Conservation (phyloP, 2,329 filamentous ascomycete genomes). For the Trichoderma semiorbis region DNA sequence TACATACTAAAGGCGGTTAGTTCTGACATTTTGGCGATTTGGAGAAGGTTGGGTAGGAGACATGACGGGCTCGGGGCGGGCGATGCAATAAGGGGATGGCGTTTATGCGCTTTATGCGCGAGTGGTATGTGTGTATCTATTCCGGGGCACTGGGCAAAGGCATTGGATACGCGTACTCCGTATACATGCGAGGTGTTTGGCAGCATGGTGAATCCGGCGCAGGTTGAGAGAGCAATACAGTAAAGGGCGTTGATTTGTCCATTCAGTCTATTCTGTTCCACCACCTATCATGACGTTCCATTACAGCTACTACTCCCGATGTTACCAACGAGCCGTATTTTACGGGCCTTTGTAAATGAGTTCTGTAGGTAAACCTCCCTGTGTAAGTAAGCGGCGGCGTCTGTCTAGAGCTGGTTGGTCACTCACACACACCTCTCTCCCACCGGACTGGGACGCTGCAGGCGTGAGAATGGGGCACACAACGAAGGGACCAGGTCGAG, state of each 20-base stretch:
- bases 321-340: neutral
- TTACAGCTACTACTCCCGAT: neutral
- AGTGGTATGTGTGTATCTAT: neutral
- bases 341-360: neutral
- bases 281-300: neutral
- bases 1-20: neutral
- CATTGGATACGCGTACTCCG: neutral
- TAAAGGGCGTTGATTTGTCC: neutral
- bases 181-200: neutral
- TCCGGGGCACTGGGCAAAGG: neutral
- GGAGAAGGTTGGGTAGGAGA: neutral
- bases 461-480: neutral
- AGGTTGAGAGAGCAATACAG: neutral
- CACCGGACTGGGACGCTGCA: neutral
- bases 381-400: neutral
- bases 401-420: neutral
- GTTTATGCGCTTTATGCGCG: neutral
- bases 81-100: neutral
- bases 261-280: neutral
- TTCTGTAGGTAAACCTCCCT: neutral
- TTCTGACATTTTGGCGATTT: neutral
- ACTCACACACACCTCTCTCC: neutral
- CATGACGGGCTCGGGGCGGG: neutral
- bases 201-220: neutral
- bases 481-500: neutral